phyloP scores from a whole-genome alignment of 169 alveolate species.

The Plasmodium cynomolgi region DNA sequence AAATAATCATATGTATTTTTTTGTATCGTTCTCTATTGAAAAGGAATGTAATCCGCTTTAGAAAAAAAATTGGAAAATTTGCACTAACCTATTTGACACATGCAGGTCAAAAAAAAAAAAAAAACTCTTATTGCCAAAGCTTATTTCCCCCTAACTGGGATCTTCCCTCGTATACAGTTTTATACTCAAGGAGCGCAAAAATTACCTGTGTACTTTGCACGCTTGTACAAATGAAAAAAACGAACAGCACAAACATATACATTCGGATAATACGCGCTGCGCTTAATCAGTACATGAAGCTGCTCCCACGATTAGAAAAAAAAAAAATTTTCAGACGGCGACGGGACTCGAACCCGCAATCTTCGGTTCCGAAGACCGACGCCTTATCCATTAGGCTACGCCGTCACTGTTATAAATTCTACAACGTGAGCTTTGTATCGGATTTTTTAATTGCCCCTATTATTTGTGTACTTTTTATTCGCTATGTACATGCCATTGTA shows the following conservation, averaged over 20 bases:
- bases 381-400: conserved; percentile 98
- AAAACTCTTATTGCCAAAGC: background rate
- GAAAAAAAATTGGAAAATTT: background rate
- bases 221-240: background rate
- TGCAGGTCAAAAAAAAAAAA: background rate
- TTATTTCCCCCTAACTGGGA: background rate
- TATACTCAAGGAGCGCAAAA: background rate
- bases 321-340: conserved; percentile 83
- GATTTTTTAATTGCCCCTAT: background rate
- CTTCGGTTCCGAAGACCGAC: conserved; percentile 98
- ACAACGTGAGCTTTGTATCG: background rate
- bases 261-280: background rate
- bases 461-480: background rate
- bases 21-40: background rate
- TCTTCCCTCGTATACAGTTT: background rate
- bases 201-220: background rate
- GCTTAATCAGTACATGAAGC: too few species aligned
- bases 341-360: conserved; percentile 98
- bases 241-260: too few species aligned
- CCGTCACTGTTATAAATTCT: conserved; percentile 82
- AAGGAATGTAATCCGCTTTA: background rate
- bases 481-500: background rate
- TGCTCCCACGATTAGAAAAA: too few species aligned
- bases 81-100: background rate
- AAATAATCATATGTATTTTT: too few species aligned